Percentiles rank a stretch among this genome's conserved stretches.
Evolutionary conservation across 495 filamentous ascomycete genomes (phyloP).

Genomic region (Symbiotaphrina buchneri): DNA sequence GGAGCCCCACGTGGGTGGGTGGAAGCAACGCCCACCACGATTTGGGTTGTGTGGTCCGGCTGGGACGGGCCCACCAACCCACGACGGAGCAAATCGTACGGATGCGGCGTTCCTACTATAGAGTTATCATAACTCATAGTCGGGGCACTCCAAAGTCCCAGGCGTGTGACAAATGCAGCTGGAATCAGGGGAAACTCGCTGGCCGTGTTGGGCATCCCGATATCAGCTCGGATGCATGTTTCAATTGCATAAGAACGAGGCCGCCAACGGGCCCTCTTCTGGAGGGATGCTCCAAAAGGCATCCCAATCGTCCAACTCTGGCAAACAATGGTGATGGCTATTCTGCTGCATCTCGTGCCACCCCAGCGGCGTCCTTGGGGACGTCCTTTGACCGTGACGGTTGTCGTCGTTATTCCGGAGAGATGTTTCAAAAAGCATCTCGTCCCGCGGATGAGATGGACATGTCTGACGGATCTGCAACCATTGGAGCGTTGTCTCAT

Average conservation of each 20-base stretch:
- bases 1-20: no score
- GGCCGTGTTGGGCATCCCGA: no score
- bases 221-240: no score
- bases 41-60: constrained; percentile 80
- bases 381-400: constrained; percentile 60
- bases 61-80: constrained; percentile 89
- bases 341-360: constrained; percentile 36
- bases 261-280: constrained; percentile 73
- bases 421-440: constrained; percentile 52
- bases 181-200: no score
- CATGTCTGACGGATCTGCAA: constrained; percentile 2
- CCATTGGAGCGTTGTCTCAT: neutral
- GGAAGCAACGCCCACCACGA: no score
- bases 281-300: constrained; percentile 49
- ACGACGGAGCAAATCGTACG: no score
- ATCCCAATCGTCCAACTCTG: constrained; percentile 61
- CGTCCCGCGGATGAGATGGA: constrained; percentile 13
- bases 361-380: constrained; percentile 56
- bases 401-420: constrained; percentile 70
- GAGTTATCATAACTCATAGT: no score
- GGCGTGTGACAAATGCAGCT: no score
- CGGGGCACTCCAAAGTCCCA: no score
- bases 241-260: constrained; percentile 31
- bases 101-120: no score
- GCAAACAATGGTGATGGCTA: constrained; percentile 31